These are phyloP conservation scores for Cucumis melo DNA, from an alignment of 306 rosid species.

Conservation along the genomic window DNA sequence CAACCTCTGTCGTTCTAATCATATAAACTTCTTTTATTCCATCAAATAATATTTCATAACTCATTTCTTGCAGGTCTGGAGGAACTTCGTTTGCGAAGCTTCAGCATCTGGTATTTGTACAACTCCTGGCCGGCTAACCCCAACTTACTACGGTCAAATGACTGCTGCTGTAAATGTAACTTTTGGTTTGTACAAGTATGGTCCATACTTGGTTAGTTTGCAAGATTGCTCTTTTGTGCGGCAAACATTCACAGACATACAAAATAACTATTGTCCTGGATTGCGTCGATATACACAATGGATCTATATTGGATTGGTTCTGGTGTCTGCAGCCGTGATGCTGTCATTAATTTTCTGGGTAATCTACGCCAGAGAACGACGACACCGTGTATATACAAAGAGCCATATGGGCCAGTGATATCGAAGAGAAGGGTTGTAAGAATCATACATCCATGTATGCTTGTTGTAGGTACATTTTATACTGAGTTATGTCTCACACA, in stretches of 20 bases:
- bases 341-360: slow-evolving; percentile 34
- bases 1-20: neutral
- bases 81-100: slow-evolving; percentile 14
- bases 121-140: slow-evolving; percentile 30
- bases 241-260: slow-evolving; percentile 19
- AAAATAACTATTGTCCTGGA: slow-evolving; percentile 9
- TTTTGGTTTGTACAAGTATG: slow-evolving; percentile 14
- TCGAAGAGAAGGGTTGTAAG: neutral
- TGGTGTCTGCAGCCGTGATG: slow-evolving; percentile 23
- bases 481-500: neutral
- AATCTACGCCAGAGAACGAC: slow-evolving; percentile 19
- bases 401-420: neutral
- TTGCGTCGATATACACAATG: slow-evolving; percentile 12
- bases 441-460: neutral
- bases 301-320: slow-evolving; percentile 19
- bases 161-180: slow-evolving; percentile 21
- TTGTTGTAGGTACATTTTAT: neutral
- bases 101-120: slow-evolving; percentile 22
- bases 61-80: slow-evolving; percentile 20
- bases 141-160: slow-evolving; percentile 18
- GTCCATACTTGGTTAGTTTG: slow-evolving; percentile 21
- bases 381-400: slow-evolving; percentile 2
- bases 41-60: neutral
- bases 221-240: slow-evolving; percentile 30
- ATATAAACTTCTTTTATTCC: neutral